Base-by-base conservation (phyloP, 805 yeast species). In the Saturnispora ahearnii region DNA sequence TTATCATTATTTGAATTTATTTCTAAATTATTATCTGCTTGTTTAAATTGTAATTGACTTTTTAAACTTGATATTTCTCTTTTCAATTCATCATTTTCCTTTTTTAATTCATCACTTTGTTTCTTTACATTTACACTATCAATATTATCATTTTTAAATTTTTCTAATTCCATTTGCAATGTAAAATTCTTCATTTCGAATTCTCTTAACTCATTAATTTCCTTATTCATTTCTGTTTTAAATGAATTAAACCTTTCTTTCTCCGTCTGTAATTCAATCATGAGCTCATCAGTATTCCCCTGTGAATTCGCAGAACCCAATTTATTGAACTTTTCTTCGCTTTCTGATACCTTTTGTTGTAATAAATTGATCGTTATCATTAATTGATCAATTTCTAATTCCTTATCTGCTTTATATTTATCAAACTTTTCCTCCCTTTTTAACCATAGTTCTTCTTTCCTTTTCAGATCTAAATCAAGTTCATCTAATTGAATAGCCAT, bases 321-420 rank as follows among this genome's bases (percentile, higher is more conserved):
- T 21, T 32, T 30, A 7, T 30, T 44, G 22, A 41, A 30, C 9
- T 36, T 48, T 21, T 61, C 59, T 52, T 77, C 83, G 51, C 75
- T 78, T 51, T 80, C 84, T 45, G 71, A 73, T 34, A 79, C 79
- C 40, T 79, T 78, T 31, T 66, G 61, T 41, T 78, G 77, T 61
- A 82, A 69, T 41, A 77, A 65, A 51, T 77, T 82, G 45, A 82
- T 71, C 15, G 78, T 79, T 45, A 75, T 78, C 43, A 82, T 62
- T 66, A 84, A 69, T 58, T 82, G 85, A 44, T 73, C 75, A 29
- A 84, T 67, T 42, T 82, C 84, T 13, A 62, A 57, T 46, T 79
- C 84, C 41, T 75, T 73, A 28, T 69, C 74, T 18, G 57, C 58
- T 57, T 73, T 76, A 51, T 73, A 79, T 48, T 69, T 72, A n/a